phyloP scores from a whole-genome alignment of 2,329 filamentous ascomycete genomes.

The Pestalotiopsis sp. region DNA sequence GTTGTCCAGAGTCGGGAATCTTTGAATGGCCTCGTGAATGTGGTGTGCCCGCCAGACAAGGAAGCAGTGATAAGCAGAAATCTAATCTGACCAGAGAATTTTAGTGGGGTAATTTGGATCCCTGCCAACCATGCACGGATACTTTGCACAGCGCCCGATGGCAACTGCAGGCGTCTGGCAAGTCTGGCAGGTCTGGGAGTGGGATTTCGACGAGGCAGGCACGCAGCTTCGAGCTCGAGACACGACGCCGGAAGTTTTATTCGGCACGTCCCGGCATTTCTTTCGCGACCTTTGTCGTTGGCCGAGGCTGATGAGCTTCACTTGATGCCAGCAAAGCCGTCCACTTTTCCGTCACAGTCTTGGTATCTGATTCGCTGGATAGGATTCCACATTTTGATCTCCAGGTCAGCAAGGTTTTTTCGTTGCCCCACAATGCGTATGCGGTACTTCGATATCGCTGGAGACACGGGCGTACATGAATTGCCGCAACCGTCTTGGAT shows the following conservation, averaged over 20 bases:
- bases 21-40: too few relatives aligned
- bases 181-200: background rate
- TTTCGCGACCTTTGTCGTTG: background rate
- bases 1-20: background rate
- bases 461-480: background rate
- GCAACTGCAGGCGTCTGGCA: background rate
- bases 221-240: background rate
- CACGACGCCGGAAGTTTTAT: background rate
- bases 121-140: too few relatives aligned
- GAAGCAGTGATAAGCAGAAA: background rate
- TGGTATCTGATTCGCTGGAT: background rate
- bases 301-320: conserved; percentile 13
- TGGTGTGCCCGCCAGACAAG: too few relatives aligned
- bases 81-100: conserved; percentile 1
- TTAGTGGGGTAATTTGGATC: background rate
- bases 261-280: background rate
- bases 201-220: background rate
- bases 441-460: conserved; percentile 2
- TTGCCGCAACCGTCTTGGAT: background rate
- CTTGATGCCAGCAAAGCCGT: conserved; percentile 1
- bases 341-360: background rate
- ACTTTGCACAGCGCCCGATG: background rate
- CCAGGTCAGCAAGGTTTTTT: conserved; percentile 20
- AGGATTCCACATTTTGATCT: conserved; percentile 15
- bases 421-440: background rate